These are phyloP conservation scores for Albugo laibachii DNA, from an alignment of 352 stramenopile genomes.

Conservation along the genomic window DNA sequence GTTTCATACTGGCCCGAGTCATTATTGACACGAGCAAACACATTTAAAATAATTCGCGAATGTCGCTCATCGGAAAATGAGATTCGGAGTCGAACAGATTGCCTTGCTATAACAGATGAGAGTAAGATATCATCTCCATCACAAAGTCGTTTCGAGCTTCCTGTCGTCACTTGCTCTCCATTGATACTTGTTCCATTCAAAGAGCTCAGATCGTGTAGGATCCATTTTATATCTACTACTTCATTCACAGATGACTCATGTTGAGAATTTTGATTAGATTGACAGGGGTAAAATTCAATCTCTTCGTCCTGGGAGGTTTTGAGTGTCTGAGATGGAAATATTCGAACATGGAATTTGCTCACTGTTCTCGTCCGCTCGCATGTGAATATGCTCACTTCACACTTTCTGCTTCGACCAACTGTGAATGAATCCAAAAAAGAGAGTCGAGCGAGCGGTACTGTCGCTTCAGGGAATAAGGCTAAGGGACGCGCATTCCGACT, in stretches of 20 bases:
- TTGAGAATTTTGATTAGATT: neutral
- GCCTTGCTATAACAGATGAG: conserved; percentile 29
- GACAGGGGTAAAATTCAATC: conserved; percentile 2
- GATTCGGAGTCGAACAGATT: conserved; percentile 29
- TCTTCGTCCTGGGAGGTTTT: neutral
- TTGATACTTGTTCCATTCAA: conserved; percentile 71
- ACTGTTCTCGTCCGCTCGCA: conserved; percentile 52
- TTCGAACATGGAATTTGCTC: conserved; percentile 45
- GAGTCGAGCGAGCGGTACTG: neutral
- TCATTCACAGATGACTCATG: neutral
- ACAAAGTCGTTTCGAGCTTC: conserved; percentile 34
- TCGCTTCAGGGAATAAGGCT: too few relatives aligned
- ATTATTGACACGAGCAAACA: conserved; percentile 3
- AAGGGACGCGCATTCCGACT: too few relatives aligned
- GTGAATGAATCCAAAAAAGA: conserved; percentile 34
- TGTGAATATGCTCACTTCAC: conserved; percentile 46
- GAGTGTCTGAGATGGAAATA: conserved; percentile 22
- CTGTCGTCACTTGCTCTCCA: conserved; percentile 27
- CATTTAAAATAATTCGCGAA: conserved; percentile 21
- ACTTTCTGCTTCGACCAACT: conserved; percentile 42
- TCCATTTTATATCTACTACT: conserved; percentile 13
- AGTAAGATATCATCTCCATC: conserved; percentile 51
- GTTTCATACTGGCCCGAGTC: neutral
- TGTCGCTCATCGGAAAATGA: conserved; percentile 20
- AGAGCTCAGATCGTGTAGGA: conserved; percentile 59